Percentiles rank a stretch among this genome's conserved stretches.
Evolutionary conservation across 2,329 filamentous ascomycete genomes (phyloP).

Genomic region (Lizonia empirigonia): DNA sequence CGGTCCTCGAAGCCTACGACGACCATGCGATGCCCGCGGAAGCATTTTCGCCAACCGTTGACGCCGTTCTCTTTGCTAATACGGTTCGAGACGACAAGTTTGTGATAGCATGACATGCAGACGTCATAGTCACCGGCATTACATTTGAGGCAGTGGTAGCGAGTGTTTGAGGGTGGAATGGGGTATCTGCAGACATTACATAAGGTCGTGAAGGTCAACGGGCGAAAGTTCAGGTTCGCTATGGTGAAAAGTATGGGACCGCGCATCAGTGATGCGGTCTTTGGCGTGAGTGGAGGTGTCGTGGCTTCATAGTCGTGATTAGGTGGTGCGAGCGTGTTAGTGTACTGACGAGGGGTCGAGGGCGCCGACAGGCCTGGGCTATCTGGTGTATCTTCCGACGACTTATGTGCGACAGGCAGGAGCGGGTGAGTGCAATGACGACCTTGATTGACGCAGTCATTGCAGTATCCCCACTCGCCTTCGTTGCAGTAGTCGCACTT

Average conservation of each 20-base stretch:
- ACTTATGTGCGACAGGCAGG: constrained; percentile 72
- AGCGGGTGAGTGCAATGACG: constrained; percentile 81
- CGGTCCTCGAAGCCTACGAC: constrained; percentile 76
- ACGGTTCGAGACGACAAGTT: constrained; percentile 65
- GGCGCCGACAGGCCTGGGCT: constrained; percentile 17
- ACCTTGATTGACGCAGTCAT: constrained; percentile 82
- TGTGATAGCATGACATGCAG: constrained; percentile 77
- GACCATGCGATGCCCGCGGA: constrained; percentile 81
- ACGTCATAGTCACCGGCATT: constrained; percentile 85
- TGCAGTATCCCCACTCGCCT: constrained; percentile 94
- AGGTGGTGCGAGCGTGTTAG: constrained; percentile 29
- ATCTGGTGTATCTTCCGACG: constrained; percentile 14
- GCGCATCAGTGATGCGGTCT: constrained; percentile 50
- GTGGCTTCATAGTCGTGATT: constrained; percentile 35
- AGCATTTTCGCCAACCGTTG: constrained; percentile 82
- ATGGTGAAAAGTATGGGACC: constrained; percentile 43
- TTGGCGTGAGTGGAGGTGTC: constrained; percentile 50
- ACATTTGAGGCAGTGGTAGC: constrained; percentile 83
- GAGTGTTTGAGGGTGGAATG: constrained; percentile 70
- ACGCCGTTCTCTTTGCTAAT: constrained; percentile 78
- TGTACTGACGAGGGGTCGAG: constrained; percentile 24
- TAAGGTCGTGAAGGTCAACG: constrained; percentile 72
- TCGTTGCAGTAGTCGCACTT: constrained; percentile 85
- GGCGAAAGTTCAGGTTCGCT: constrained; percentile 60
- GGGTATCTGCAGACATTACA: constrained; percentile 79